These are phyloP conservation scores for Cicer yamashitae DNA, from an alignment of 306 rosid species.

Conservation along the genomic window DNA sequence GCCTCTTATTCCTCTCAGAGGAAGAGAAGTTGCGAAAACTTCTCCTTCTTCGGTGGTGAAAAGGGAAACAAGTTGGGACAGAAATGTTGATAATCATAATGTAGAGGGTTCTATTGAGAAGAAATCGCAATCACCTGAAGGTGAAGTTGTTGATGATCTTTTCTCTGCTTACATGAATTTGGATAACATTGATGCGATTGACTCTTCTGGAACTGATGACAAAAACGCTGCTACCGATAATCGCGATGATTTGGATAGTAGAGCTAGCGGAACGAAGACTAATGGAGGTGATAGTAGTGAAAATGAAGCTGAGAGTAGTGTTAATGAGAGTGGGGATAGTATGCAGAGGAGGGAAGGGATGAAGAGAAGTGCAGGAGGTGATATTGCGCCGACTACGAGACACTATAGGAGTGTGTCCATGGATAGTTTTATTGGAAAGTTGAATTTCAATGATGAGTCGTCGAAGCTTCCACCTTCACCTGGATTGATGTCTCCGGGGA, in stretches of 20 bases:
- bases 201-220: slow-evolving; percentile 75
- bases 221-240: slow-evolving; percentile 70
- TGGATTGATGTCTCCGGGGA: slow-evolving; percentile 61
- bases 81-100: slow-evolving; percentile 52
- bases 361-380: slow-evolving; percentile 79
- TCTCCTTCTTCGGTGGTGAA: slow-evolving; percentile 61
- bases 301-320: slow-evolving; percentile 89
- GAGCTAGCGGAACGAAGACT: slow-evolving; percentile 87
- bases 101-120: slow-evolving; percentile 80
- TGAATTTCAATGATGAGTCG: slow-evolving; percentile 76
- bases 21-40: slow-evolving; percentile 52
- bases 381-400: slow-evolving; percentile 69
- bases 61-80: slow-evolving; percentile 64
- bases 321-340: slow-evolving; percentile 68
- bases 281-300: slow-evolving; percentile 93
- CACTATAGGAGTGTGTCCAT: slow-evolving; percentile 88
- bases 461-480: slow-evolving; percentile 76
- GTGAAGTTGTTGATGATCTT: slow-evolving; percentile 87
- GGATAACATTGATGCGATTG: slow-evolving; percentile 75
- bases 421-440: slow-evolving; percentile 91
- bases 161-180: slow-evolving; percentile 92
- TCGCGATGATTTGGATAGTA: slow-evolving; percentile 95
- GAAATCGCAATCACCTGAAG: slow-evolving; percentile 84
- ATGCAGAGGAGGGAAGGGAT: slow-evolving; percentile 69
- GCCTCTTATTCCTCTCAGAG: slow-evolving; percentile 64